phyloP scores from a whole-genome alignment of 192 early-diverging fungal genomes.

The Pilaira anomala region DNA sequence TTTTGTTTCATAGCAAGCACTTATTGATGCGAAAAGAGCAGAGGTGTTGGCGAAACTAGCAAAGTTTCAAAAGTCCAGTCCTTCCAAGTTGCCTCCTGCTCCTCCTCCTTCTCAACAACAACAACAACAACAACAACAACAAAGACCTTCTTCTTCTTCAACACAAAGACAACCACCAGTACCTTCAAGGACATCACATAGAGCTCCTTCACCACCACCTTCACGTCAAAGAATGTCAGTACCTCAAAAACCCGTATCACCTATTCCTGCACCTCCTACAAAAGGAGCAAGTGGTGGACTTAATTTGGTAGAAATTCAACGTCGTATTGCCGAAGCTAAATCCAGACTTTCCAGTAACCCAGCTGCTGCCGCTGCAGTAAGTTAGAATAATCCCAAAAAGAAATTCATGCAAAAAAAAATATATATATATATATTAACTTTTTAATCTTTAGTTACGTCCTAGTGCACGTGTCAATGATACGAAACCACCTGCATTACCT shows the following conservation, averaged over 20 bases:
- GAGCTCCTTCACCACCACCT: conserved; percentile 18
- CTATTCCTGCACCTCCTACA: conserved; percentile 3
- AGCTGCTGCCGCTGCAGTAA: background rate
- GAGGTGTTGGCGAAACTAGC: conserved; percentile 68
- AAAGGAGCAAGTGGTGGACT: conserved; percentile 41
- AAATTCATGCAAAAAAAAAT: conserved; percentile 5
- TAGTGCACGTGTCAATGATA: conserved; percentile 34
- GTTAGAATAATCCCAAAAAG: background rate
- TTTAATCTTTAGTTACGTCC: conserved; percentile 29
- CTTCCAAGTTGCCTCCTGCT: conserved; percentile 13
- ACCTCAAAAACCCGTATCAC: conserved; percentile 8
- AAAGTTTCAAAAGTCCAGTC: conserved; percentile 5
- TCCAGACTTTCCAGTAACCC: conserved; percentile 20
- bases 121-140: conserved; percentile 7
- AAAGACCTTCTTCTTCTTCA: conserved; percentile 18
- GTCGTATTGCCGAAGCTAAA: conserved; percentile 48
- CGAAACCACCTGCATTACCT: conserved; percentile 37
- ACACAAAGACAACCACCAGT: conserved; percentile 1
- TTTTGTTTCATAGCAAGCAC: background rate
- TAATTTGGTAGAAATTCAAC: conserved; percentile 43
- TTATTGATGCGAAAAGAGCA: conserved; percentile 45
- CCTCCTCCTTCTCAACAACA: conserved; percentile 20
- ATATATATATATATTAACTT: conserved; percentile 2
- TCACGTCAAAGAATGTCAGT: conserved; percentile 15
- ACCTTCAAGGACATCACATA: conserved; percentile 14